A percentile compares a stretch with the other conserved stretches of the same genome.
phyloP scores from a whole-genome alignment of 208 protist genomes.

The Plasmodiophora brassicae region DNA sequence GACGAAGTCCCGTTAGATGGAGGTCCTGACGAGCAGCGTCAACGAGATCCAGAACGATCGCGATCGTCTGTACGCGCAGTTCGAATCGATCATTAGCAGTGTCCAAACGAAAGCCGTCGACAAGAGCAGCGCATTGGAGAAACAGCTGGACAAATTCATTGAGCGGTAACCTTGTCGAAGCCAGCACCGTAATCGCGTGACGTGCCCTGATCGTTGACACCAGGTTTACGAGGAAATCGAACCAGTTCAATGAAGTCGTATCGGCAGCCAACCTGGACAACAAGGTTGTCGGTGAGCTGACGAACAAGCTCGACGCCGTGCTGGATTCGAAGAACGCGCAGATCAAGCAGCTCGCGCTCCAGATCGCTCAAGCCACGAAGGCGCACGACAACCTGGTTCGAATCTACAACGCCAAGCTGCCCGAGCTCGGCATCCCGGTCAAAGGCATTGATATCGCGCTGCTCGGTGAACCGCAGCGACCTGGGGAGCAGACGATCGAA shows the following conservation, averaged over 20 bases:
- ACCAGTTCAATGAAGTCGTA: neutral
- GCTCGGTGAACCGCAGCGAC: no score
- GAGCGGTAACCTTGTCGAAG: neutral
- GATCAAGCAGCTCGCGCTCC: neutral
- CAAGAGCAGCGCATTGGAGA: neutral
- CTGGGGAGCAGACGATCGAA: no score
- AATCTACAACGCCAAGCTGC: slow-evolving; percentile 35
- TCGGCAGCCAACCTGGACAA: neutral
- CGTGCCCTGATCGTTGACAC: neutral
- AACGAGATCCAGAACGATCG: neutral
- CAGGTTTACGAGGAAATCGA: slow-evolving; percentile 11
- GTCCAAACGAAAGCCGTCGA: neutral
- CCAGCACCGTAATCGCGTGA: neutral
- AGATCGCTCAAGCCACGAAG: neutral
- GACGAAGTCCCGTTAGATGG: neutral
- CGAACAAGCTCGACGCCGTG: neutral
- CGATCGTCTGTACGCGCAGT: slow-evolving; percentile 4
- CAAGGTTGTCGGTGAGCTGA: neutral
- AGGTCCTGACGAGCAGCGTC: neutral
- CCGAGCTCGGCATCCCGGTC: slow-evolving; percentile 29
- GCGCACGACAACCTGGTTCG: slow-evolving; percentile 36
- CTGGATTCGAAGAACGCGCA: slow-evolving; percentile 33
- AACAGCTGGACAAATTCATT: neutral
- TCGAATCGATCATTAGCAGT: neutral
- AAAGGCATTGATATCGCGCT: slow-evolving; percentile 5